These are phyloP conservation scores for Leptographium lundbergii DNA, from an alignment of 2,329 filamentous ascomycete species.

Conservation along the genomic window DNA sequence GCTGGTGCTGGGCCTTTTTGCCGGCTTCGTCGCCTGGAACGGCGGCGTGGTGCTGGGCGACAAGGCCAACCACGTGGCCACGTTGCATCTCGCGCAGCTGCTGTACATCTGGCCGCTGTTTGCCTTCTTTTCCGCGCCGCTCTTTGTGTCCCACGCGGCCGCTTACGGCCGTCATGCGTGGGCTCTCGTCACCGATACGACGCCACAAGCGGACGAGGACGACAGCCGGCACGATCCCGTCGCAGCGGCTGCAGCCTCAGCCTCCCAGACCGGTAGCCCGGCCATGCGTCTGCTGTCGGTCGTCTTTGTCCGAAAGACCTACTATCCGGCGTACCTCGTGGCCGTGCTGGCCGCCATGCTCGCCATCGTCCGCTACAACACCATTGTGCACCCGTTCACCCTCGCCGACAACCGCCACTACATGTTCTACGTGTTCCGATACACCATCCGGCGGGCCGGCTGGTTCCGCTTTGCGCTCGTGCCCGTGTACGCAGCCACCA, in stretches of 20 bases:
- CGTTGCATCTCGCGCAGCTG: constrained; percentile 81
- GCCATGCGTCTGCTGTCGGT: constrained; percentile 7
- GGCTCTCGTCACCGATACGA: background rate
- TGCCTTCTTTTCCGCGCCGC: constrained; percentile 75
- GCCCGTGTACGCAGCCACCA: constrained; percentile 57
- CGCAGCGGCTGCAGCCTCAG: background rate
- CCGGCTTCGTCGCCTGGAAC: constrained; percentile 70
- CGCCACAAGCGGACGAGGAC: background rate
- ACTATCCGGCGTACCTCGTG: constrained; percentile 24
- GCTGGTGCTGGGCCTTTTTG: constrained; percentile 54
- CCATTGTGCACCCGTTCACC: constrained; percentile 89
- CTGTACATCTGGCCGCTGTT: constrained; percentile 91
- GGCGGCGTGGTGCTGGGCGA: constrained; percentile 87
- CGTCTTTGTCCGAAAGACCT: constrained; percentile 21
- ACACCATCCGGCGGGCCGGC: constrained; percentile 56
- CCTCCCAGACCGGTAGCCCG: background rate
- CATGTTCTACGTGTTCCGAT: constrained; percentile 90
- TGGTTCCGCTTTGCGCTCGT: constrained; percentile 54
- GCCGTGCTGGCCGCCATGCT: constrained; percentile 24
- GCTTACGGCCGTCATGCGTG: background rate
- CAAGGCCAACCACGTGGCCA: constrained; percentile 86
- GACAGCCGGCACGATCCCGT: background rate
- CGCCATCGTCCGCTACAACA: constrained; percentile 63
- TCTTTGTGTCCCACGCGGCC: constrained; percentile 35
- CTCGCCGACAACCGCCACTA: constrained; percentile 95